Evolutionary conservation across 2,329 filamentous ascomycete genomes (phyloP).

Genomic region (Beauveria varroae): DNA sequence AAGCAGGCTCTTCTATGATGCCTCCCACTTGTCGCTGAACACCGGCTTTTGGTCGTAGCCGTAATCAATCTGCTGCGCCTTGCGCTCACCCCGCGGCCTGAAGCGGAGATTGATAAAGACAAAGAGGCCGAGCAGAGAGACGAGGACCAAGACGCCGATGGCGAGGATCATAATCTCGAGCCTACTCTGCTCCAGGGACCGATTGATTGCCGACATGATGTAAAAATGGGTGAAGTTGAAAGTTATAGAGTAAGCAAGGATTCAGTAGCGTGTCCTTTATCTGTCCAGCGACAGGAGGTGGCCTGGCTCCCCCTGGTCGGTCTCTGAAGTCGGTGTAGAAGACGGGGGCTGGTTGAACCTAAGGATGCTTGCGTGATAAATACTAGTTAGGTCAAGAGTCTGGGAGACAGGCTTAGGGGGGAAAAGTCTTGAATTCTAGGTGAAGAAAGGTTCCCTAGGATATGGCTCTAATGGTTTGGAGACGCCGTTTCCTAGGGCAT

Average conservation of each 20-base stretch:
- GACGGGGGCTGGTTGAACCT: constrained; percentile 8
- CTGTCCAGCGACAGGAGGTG: background rate
- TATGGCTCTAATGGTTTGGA: background rate
- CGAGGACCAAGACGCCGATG: constrained; percentile 24
- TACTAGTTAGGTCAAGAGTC: constrained; percentile 2
- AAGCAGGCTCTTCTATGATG: constrained; percentile 8
- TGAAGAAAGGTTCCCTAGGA: background rate
- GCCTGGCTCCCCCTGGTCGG: background rate
- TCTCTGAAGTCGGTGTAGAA: constrained; percentile 11
- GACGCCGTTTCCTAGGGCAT: background rate
- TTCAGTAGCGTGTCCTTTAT: background rate
- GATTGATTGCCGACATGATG: constrained; percentile 14
- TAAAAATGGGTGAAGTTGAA: background rate
- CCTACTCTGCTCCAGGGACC: constrained; percentile 21
- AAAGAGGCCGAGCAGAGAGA: constrained; percentile 24
- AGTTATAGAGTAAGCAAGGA: background rate
- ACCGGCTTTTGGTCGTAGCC: constrained; percentile 16
- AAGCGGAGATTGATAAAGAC: constrained; percentile 22
- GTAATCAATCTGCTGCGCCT: constrained; percentile 10
- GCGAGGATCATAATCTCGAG: constrained; percentile 29
- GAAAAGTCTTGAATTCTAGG: background rate
- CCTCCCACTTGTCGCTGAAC: constrained; percentile 17
- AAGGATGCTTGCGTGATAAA: constrained; percentile 2
- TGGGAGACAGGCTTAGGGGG: constrained; percentile 1
- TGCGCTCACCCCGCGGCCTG: constrained; percentile 12